Base-by-base conservation (phyloP, 208 protist species). In the Acanthamoeba rhysodes region DNA sequence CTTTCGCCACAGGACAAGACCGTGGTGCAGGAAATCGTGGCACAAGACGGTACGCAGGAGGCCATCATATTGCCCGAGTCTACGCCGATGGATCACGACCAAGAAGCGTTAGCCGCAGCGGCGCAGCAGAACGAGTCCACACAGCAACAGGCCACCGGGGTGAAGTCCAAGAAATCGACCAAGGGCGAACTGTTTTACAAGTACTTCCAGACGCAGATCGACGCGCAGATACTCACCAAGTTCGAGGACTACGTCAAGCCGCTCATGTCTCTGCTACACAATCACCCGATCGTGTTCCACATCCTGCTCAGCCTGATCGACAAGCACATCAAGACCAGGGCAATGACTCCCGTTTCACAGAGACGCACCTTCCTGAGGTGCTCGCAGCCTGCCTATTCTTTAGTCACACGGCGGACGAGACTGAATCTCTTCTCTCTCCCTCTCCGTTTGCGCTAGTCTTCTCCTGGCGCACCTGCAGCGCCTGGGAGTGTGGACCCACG, bases 171-270 rank as follows among this genome's bases (percentile, higher is more conserved):
- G 50, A 80, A 57, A 5, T 70, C 72, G 27, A 96, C 94, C 41
- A 96, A 96, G 41, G 95, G 95, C 32, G 80, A 66, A 10, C 10
- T 76, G 6, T 96, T 96, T 50, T 96, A 96, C 78, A 96, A 96
- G 37, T 68, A 53, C 62, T 96, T 95, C 45, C 84, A 91, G 82
- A 93, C 45, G 53, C 62, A 76, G 16, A 94, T 72, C 87, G 93
- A 90, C 70, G 94, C 68, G 72, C 90, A 64, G 41, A 80, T 72
- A 7, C 50, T 94, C 41, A 66, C 66, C 24, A 87, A 57, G 80
- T 91, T 95, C 82, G 53, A 72, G 48, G 66, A 95, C 32, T 95
- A 64, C 48, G 78, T 66, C 29, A 76, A 80, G 70, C 80, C 62
- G 34, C 53, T 95, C 29, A 91, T 95, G 94, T 90, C 82, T 14